phyloP scores from a whole-genome alignment of 192 early-diverging fungal species.

The Podila horticola region DNA sequence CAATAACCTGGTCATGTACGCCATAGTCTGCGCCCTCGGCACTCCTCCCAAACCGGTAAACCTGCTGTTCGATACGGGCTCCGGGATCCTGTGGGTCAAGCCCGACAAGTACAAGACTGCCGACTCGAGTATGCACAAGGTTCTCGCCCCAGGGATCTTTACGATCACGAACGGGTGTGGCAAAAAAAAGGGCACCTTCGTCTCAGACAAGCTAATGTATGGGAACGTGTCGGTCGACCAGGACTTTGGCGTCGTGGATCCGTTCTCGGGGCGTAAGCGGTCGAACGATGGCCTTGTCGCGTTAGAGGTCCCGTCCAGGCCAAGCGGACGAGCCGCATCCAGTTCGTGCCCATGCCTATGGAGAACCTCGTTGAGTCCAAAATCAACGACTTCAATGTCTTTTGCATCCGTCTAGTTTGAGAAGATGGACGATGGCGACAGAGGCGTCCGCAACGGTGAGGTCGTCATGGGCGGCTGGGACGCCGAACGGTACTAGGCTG shows the following conservation, averaged over 20 bases:
- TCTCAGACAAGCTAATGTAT: conserved; percentile 23
- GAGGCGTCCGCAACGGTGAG: conserved; percentile 15
- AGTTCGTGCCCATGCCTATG: conserved; percentile 15
- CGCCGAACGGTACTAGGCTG: conserved; percentile 10
- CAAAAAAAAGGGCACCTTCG: conserved; percentile 18
- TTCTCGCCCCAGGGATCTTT: conserved; percentile 8
- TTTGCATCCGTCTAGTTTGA: conserved; percentile 40
- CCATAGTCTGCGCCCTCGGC: conserved; percentile 16
- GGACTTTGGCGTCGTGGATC: conserved; percentile 12
- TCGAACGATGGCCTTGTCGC: conserved; percentile 15
- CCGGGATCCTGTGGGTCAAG: conserved; percentile 36
- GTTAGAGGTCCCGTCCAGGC: background rate
- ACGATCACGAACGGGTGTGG: conserved; percentile 25
- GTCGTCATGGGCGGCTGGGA: conserved; percentile 32
- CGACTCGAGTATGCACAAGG: conserved; percentile 3
- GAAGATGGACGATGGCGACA: conserved; percentile 1
- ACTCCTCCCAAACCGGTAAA: conserved; percentile 22
- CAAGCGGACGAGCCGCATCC: background rate
- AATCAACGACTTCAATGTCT: conserved; percentile 2
- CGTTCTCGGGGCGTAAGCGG: too few relatives aligned
- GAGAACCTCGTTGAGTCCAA: conserved; percentile 13
- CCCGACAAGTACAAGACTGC: conserved; percentile 9
- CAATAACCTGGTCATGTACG: conserved; percentile 28
- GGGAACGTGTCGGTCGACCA: background rate
- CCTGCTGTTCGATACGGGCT: conserved; percentile 45